Base-by-base conservation (phyloP, 1,284 basidiomycete species). In the Boletellus sp. region DNA sequence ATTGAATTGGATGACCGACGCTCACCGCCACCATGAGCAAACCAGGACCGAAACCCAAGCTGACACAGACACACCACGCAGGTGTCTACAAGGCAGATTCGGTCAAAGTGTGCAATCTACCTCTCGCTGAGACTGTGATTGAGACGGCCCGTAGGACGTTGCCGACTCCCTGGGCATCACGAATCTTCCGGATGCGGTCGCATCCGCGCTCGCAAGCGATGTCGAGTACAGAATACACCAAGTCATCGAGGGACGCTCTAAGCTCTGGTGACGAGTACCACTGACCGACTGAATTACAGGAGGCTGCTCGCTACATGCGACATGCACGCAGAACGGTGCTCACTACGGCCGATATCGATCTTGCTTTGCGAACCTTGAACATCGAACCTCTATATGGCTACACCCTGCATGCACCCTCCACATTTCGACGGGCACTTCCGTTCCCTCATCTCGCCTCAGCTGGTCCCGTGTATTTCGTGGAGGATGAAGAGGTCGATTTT, bases 401-500 rank as follows among this genome's bases (percentile, higher is more conserved):
- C 63, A 78, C 79, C 7, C 72, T 82, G 0, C 76, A 82, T 55
- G 82, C 82, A 40, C 81, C 86, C 21, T 82, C 84, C 0, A 73
- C 79, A 0, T 93, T 93, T 72, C 79, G 84, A 47, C 79, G 83
- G 39, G 85, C 85, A 0, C 73, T 81, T 19, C 84, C 84, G 4
- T 85, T 80, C 50, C 78, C 84, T 0, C 75, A 82, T 43, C 63
- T 76, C 14, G 73, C 77, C 2, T 64, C 77, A 30, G 75, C 79
- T 9, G 78, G 83, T 23, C 69, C 89, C 23, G 81, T 99, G 4
- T 97, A 94, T 71, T 92, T 93, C 59, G 81, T 96, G 13, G 91
- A 96, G 54, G 95, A 99, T 61, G 93, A 98, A 58, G 95, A 99
- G 69, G 90, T 99, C 48, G 95, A 99, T 69, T 94, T 99, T 61